These are phyloP conservation scores for Talaromyces sp. DNA, from an alignment of 2,329 filamentous ascomycete species.

Conservation along the genomic window DNA sequence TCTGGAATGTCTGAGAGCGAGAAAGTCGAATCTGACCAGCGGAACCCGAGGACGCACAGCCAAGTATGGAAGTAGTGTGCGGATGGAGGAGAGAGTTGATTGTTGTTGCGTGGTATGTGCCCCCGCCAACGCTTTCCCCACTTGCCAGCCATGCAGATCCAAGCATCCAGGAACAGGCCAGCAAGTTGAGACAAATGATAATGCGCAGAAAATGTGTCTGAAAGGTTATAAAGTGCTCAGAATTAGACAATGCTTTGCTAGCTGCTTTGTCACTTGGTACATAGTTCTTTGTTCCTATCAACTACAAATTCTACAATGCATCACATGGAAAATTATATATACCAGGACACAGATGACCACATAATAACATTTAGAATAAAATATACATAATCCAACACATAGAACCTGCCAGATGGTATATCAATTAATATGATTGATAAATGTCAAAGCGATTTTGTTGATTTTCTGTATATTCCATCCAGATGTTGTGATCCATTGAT, in stretches of 20 bases:
- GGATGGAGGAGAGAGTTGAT: background rate
- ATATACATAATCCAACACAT: too few species aligned
- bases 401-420: too few species aligned
- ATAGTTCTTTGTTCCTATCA: background rate
- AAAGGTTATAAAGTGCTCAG: background rate
- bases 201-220: background rate
- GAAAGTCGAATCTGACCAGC: background rate
- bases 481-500: background rate
- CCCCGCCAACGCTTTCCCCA: background rate
- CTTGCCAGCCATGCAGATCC: background rate
- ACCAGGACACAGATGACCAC: too few species aligned
- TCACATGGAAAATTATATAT: too few species aligned
- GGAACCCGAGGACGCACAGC: background rate
- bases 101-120: background rate
- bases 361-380: too few species aligned
- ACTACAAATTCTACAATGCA: too few species aligned
- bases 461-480: too few species aligned
- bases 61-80: background rate
- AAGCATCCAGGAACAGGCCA: background rate
- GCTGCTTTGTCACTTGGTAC: background rate
- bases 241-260: background rate
- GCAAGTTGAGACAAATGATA: background rate
- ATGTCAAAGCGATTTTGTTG: too few species aligned
- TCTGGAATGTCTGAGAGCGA: background rate
- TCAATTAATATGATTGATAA: too few species aligned